phyloP scores from a whole-genome alignment of 176 grass and related monocot species.

The Olyra latifolia region DNA sequence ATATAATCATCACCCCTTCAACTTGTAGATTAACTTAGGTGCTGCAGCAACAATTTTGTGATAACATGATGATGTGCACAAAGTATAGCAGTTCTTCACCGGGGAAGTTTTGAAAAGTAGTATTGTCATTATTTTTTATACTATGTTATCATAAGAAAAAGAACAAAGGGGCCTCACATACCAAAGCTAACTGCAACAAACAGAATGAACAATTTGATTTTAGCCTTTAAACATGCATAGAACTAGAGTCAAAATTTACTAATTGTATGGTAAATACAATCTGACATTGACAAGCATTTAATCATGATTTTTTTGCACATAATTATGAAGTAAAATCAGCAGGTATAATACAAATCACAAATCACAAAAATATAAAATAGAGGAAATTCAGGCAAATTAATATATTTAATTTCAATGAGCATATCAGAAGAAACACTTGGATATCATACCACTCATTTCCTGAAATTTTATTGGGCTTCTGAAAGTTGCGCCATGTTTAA shows the following conservation, averaged over 20 bases:
- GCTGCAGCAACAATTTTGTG: neutral
- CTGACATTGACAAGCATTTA: neutral
- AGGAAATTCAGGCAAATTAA: neutral
- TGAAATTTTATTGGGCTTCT: neutral
- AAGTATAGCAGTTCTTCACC: neutral
- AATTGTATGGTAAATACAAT: neutral
- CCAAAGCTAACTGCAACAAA: neutral
- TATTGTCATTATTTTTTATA: neutral
- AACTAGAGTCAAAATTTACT: neutral
- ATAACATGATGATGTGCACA: neutral
- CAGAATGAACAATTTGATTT: neutral
- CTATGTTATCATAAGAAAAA: neutral
- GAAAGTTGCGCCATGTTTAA: conserved; percentile 18
- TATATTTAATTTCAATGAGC: neutral
- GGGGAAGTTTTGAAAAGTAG: neutral
- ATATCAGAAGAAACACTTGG: neutral
- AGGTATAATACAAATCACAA: neutral
- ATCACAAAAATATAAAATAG: neutral
- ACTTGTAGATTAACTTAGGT: neutral
- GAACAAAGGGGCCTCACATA: neutral
- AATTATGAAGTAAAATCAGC: neutral
- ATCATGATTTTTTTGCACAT: neutral
- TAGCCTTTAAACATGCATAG: neutral
- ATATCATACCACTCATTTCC: neutral
- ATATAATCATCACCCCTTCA: neutral